A percentile compares a stretch with the other conserved stretches of the same genome.
These are phyloP conservation scores for Viola odorata DNA, from an alignment of 345 rosid genomes.

Conservation along the genomic window DNA sequence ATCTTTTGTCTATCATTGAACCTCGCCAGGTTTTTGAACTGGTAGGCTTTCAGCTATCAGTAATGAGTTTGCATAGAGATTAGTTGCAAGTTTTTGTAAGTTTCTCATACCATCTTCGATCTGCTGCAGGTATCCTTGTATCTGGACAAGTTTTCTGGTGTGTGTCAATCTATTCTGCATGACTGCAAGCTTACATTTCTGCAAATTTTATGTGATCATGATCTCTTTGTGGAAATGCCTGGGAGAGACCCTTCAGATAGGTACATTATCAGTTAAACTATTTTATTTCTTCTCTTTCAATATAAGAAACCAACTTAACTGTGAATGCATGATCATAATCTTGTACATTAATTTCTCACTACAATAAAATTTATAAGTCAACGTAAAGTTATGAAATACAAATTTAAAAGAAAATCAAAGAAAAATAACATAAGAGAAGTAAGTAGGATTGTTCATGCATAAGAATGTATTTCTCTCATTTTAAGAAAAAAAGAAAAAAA, in stretches of 20 bases:
- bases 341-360: no score
- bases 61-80: not conserved
- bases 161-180: slow-evolving; percentile 88
- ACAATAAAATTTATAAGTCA: no score
- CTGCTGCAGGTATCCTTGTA: slow-evolving; percentile 85
- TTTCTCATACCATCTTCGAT: slow-evolving; percentile 8
- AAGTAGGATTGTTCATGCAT: no score
- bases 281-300: not conserved
- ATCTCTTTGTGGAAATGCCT: slow-evolving; percentile 99
- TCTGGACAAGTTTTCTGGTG: slow-evolving; percentile 97
- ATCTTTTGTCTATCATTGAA: slow-evolving; percentile 86
- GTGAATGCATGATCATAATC: no score
- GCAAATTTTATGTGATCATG: slow-evolving; percentile 96
- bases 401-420: no score
- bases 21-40: slow-evolving; percentile 97
- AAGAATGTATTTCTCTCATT: no score
- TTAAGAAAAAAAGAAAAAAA: no score
- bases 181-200: slow-evolving; percentile 95
- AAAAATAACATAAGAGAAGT: no score
- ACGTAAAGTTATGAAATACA: no score
- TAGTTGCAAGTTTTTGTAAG: not conserved
- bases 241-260: slow-evolving; percentile 99
- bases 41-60: slow-evolving; percentile 39
- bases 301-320: not conserved
- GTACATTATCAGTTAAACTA: slow-evolving; percentile 30